Base-by-base conservation (phyloP, 1,139 yeast genomes). In the Candida dubliniensis region DNA sequence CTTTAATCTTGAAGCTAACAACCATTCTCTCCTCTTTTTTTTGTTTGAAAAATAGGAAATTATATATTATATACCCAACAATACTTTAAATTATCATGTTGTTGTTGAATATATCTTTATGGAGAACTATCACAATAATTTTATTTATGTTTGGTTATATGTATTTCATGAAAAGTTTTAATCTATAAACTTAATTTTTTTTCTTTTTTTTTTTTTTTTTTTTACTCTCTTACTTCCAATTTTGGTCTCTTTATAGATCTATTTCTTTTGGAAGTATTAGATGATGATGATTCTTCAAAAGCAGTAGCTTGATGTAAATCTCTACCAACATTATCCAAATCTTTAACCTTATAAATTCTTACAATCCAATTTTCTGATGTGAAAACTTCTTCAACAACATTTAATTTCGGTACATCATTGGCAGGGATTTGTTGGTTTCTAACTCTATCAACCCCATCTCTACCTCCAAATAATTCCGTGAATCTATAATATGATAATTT, bases 361-460 rank as follows among this genome's bases (percentile, higher is more conserved):
- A 95, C 97, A 56, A 95, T 78, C 98, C 98, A 95, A 74, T 93
- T 95, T 61, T 90, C 96, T 42, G 95, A 78, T 1, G 99, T 93
- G 70, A 85, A 95, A 0, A 86, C 99, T 72, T 95, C 99, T 59
- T 95, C 99, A 38, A 91, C 74, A 42, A 84, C 84, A 61, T 83
- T 83, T 56, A 91, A 74, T 42, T 80, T 74, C 34, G 87, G 86
- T 27, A 80, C 70, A 44, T 75, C 72, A 8, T 69, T 67, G 6
- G 78, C 75, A 8, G 83, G 80, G 56, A 95, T 77, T 44, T 69
- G 71, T 69, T 95, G 99, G 53, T 81, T 79, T 67, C 99, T 87
- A 8, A 90, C 98, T 59, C 97, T 79, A 71, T 95, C 99, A 11
- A 69, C 59, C 34, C 85, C 91, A 47, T 81, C 87, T 55, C 76